Percentiles rank a stretch among this genome's conserved stretches.
Conservation (phyloP, 495 filamentous ascomycete species). For the Talaromyces adpressus region DNA sequence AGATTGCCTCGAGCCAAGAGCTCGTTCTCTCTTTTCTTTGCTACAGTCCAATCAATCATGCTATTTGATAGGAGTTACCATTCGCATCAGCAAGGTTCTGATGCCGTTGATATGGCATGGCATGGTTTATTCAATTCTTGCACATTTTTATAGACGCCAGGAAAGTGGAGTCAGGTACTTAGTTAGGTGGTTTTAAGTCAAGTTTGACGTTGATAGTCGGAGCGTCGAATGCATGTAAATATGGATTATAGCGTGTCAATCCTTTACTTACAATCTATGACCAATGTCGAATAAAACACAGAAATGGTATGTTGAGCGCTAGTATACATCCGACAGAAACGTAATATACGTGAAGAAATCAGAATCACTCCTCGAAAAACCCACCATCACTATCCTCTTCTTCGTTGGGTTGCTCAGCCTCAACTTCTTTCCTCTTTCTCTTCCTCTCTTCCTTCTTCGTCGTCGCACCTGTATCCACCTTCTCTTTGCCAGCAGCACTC, state of each 20-base stretch:
- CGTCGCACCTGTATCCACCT: background rate
- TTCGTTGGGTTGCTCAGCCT: slow-evolving; percentile 6
- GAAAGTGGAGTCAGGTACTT: background rate
- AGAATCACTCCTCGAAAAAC: slow-evolving; percentile 37
- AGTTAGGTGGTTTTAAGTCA: background rate
- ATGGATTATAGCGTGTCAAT: background rate
- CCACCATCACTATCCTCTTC: slow-evolving; percentile 49
- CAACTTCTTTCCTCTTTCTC: slow-evolving; percentile 7
- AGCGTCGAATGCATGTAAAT: background rate
- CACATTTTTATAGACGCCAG: slow-evolving; percentile 4
- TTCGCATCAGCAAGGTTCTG: background rate
- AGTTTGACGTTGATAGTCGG: background rate
- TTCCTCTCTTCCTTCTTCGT: slow-evolving; percentile 10
- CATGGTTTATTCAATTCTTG: slow-evolving; percentile 1
- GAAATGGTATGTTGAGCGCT: background rate
- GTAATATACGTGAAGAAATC: background rate
- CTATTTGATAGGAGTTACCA: background rate
- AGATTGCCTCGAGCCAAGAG: background rate
- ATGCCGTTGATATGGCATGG: background rate
- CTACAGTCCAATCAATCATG: background rate
- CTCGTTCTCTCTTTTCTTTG: background rate
- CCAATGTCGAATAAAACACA: background rate
- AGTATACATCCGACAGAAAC: background rate
- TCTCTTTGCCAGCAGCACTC: background rate
- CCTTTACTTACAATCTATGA: background rate